Percentiles rank a stretch among this genome's conserved stretches.
These are phyloP conservation scores for Saposhnikovia divaricata DNA, from an alignment of 129 eudicot genomes.

Conservation along the genomic window DNA sequence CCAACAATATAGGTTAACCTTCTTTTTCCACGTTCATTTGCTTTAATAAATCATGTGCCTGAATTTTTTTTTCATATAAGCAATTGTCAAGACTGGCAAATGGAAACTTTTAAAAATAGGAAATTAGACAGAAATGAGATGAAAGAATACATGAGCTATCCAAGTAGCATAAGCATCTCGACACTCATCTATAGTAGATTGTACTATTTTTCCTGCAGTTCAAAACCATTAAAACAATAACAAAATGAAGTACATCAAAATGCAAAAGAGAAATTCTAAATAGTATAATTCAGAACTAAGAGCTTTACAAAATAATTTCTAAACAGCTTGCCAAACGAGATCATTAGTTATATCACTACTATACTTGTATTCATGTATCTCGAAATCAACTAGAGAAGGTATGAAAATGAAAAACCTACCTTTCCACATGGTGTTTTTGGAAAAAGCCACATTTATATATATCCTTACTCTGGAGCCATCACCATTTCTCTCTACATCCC, in stretches of 20 bases:
- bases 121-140: conserved; percentile 14
- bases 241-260: background rate
- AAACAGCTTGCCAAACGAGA: background rate
- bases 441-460: conserved; percentile 70
- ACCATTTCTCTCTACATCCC: conserved; percentile 64
- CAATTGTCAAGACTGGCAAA: conserved; percentile 6
- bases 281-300: background rate
- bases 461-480: conserved; percentile 46
- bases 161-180: conserved; percentile 71
- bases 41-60: conserved; percentile 72
- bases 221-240: background rate
- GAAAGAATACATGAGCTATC: conserved; percentile 53
- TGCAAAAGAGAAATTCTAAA: background rate
- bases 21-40: conserved; percentile 52
- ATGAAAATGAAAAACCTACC: conserved; percentile 35
- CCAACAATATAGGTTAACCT: conserved; percentile 27
- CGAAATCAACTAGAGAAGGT: background rate
- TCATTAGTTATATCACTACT: background rate
- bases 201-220: conserved; percentile 81
- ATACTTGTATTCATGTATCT: background rate
- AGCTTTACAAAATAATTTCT: background rate
- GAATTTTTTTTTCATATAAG: conserved; percentile 20
- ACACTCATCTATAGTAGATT: conserved; percentile 77
- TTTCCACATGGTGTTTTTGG: conserved; percentile 83
- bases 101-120: background rate